Evolutionary conservation across 176 grass and related monocot genomes (phyloP).

Genomic region (Oryza nivara): DNA sequence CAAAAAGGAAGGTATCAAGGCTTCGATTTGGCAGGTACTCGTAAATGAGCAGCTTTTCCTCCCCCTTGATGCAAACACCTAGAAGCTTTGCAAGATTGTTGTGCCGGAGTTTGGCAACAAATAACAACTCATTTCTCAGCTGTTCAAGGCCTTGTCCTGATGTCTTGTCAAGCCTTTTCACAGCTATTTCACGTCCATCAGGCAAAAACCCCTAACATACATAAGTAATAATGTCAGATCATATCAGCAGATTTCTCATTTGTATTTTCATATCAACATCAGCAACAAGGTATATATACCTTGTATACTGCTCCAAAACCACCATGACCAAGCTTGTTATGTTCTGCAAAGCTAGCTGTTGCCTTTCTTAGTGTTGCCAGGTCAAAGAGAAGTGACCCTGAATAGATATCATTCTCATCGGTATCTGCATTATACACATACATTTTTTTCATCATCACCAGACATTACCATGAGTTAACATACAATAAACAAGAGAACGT

Average conservation of each 20-base stretch:
- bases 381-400: slow-evolving; percentile 50
- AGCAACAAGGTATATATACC: slow-evolving; percentile 15
- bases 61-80: slow-evolving; percentile 37
- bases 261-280: no score
- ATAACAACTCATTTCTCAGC: slow-evolving; percentile 48
- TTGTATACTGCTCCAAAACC: slow-evolving; percentile 73
- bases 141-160: slow-evolving; percentile 43
- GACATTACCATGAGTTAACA: neutral
- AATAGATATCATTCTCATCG: slow-evolving; percentile 5
- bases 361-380: slow-evolving; percentile 47
- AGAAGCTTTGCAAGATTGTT: slow-evolving; percentile 49
- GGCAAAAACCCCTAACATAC: slow-evolving; percentile 38
- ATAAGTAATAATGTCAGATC: neutral
- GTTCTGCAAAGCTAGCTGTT: slow-evolving; percentile 49
- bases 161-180: slow-evolving; percentile 34
- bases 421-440: neutral
- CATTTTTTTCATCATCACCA: neutral
- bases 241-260: no score
- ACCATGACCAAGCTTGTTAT: slow-evolving; percentile 72
- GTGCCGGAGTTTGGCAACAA: slow-evolving; percentile 62
- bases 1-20: slow-evolving; percentile 48
- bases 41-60: slow-evolving; percentile 52
- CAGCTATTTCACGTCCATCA: slow-evolving; percentile 31
- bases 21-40: slow-evolving; percentile 57
- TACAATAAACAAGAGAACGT: no score